These are phyloP conservation scores for Penicillium sclerotigenum DNA, from an alignment of 2,329 filamentous ascomycete genomes.

Conservation along the genomic window DNA sequence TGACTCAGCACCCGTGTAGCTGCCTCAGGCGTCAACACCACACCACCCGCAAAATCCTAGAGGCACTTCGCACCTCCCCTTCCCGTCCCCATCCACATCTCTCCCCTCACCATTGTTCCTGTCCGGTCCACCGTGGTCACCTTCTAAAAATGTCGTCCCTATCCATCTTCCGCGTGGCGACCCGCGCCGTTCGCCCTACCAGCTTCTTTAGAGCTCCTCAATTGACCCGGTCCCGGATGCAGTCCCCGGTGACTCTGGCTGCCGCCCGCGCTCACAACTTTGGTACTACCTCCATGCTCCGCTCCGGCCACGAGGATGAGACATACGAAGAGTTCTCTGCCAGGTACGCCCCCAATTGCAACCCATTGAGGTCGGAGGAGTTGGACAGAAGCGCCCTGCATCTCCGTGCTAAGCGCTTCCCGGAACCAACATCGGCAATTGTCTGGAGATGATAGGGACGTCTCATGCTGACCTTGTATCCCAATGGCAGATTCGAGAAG, in stretches of 20 bases:
- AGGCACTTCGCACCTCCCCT: conserved; percentile 27
- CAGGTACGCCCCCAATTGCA: conserved; percentile 61
- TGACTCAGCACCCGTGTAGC: conserved; percentile 17
- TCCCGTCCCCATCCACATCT: conserved; percentile 20
- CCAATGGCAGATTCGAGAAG: conserved; percentile 83
- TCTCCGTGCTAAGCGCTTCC: conserved; percentile 12
- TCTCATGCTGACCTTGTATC: conserved; percentile 36
- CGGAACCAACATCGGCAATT: conserved; percentile 9
- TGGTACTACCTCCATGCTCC: conserved; percentile 54
- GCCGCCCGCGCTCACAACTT: conserved; percentile 63
- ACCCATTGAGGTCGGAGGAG: conserved; percentile 25
- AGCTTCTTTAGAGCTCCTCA: conserved; percentile 63
- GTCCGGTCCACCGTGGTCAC: conserved; percentile 20
- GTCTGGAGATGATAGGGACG: conserved; percentile 15
- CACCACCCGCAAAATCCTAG: conserved; percentile 41
- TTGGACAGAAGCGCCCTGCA: conserved; percentile 8
- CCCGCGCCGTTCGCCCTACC: conserved; percentile 59
- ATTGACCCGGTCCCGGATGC: conserved; percentile 57
- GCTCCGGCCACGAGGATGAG: conserved; percentile 77
- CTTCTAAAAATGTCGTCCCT: conserved; percentile 60
- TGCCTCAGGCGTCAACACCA: conserved; percentile 32
- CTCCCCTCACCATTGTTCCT: conserved; percentile 23
- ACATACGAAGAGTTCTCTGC: conserved; percentile 98
- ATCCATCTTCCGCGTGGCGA: conserved; percentile 67
- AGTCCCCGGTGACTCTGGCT: conserved; percentile 53